These are phyloP conservation scores for Auricularia sp. DNA, from an alignment of 768 basidiomycete genomes.

Conservation along the genomic window DNA sequence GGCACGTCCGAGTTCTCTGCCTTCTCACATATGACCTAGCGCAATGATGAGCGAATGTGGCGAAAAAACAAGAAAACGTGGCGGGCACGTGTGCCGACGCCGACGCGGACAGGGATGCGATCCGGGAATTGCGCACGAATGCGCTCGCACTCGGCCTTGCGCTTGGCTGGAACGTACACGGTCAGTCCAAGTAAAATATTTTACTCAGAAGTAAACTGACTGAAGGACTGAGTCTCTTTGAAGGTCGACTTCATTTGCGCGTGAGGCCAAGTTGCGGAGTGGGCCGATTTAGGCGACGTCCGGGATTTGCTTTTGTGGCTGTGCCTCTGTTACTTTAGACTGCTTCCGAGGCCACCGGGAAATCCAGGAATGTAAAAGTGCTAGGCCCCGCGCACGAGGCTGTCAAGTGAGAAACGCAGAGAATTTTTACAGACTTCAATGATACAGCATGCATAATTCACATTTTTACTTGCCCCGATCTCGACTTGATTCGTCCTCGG, in stretches of 20 bases:
- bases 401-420: too few species aligned
- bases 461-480: too few species aligned
- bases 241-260: background rate
- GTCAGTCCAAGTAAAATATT: background rate
- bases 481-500: slow-evolving; percentile 25
- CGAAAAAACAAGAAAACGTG: background rate
- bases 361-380: too few species aligned
- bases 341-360: too few species aligned
- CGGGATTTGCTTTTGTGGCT: too few species aligned
- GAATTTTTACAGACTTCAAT: too few species aligned
- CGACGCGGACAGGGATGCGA: slow-evolving; percentile 29
- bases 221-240: background rate
- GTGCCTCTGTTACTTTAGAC: too few species aligned
- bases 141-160: slow-evolving; percentile 33
- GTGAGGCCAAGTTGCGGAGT: background rate
- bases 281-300: background rate
- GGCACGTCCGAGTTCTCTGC: background rate
- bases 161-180: slow-evolving; percentile 22
- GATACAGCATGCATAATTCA: too few species aligned
- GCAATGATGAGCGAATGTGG: background rate
- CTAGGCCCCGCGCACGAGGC: too few species aligned
- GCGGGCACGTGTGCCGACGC: background rate
- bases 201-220: background rate
- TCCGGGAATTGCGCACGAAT: slow-evolving; percentile 33
- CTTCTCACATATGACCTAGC: background rate